Base-by-base conservation (phyloP, 2,329 filamentous ascomycete species). In the Phialophora tarda region DNA sequence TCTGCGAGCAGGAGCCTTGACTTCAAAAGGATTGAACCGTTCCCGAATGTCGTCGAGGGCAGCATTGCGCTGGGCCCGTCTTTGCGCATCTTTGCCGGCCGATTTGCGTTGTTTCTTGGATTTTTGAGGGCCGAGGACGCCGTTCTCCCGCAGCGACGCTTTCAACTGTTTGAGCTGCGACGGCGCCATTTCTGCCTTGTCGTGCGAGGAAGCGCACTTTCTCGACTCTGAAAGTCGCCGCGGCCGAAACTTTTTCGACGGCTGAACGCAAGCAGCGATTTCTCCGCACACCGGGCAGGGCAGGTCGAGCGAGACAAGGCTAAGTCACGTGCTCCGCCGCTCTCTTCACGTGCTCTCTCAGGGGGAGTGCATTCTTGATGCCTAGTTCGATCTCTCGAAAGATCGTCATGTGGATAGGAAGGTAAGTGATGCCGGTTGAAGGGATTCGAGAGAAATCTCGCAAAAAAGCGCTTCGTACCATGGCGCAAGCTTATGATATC, bases 91-190 rank as follows among this genome's bases (percentile, higher is more conserved):
- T 77, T 89, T 88, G 62, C 84, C 87, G 75, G 86, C 85, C 75
- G 90, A 88, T 74, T 91, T 91, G 78, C 91, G 93, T 77, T 96
- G 91, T 80, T 97, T 98, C 76, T 98, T 98, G 8, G 93, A 97
- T 75, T 97, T 89, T 74, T 96, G 93, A 5, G 93, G 93, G 1
- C 93, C 92, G 50, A 93, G 89, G 59, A 99, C 89, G 62, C 95
- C 95, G 76, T 94, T 91, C 65, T 97, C 93, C 69, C 89, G 87
- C 55, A 99, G 85, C 10, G 93, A 97, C 72, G 91, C 86, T 81
- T 98, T 99, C 53, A 99, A 86, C 79, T 93, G 91, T 81, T 98
- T 99, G 65, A 99, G 85, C 82, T 99, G 96, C 12, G 96, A 99
- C 69, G 93, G 92, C 73, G 94, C 89, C 95, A 99, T 99, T 53